Evolutionary conservation across 805 yeast species (phyloP), one percentile per base, ranked within the genome.

Genomic region (Saturnispora ahearnii): DNA sequence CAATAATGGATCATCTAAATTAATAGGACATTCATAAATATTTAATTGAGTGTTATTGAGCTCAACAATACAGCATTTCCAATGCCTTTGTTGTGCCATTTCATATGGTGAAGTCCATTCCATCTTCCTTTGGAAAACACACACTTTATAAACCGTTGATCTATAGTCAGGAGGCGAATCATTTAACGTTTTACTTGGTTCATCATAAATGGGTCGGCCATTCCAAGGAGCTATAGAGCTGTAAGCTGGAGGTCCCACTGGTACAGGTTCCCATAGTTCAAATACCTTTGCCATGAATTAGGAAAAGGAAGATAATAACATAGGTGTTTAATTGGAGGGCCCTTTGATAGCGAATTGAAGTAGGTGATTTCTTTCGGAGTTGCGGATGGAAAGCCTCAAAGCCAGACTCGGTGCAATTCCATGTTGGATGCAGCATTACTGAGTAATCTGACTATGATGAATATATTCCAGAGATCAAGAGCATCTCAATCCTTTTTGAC

Each of bases 1-100:
- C 29, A 51, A 12, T n/a, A 44, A 40, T 12, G 46, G 49, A 31
- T 51, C 53, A 33, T 41, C 41, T 15, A 28, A 21, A 15, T 41
- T 40, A 12, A 46, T 44, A 6, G 53, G 53, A 43, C 50, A 69
- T 15, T 65, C 58, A 62, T 84, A 86, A 49, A 90, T 69, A 63
- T 85, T 85, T 33, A 90, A 68, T 66, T 87, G 96, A 1, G 97
- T 90, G 18, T 91, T 86, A 70, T 90, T 88, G 46, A 90, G 69
- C 59, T 85, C 95, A 64, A 87, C 71, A 22, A 84, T 70, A 41
- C 75, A 74, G 41, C 74, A 70, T 56, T 73, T 75, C 98, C 98
- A 90, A 10, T 78, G 73, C 53, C 96, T 71, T 8, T 71, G 63
- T 2, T 79, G 72, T 0, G 95, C 74, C 2, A 79, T 70, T 56